These are phyloP conservation scores for Mucuna pruriens DNA, from an alignment of 306 rosid species.

Conservation along the genomic window DNA sequence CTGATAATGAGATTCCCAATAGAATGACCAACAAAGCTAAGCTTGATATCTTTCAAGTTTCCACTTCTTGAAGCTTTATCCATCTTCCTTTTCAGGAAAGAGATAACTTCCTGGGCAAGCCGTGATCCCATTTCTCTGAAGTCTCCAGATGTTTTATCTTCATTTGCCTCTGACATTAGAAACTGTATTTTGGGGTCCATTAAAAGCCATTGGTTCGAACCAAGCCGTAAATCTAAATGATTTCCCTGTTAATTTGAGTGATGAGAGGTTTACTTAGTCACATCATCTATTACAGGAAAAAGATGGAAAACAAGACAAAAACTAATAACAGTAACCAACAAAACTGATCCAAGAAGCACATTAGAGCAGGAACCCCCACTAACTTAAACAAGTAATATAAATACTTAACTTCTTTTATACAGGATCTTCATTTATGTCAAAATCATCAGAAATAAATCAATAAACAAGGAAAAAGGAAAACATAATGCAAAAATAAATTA, in stretches of 20 bases:
- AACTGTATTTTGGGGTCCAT: constrained; percentile 88
- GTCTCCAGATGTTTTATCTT: constrained; percentile 89
- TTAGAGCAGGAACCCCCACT: constrained; percentile 8
- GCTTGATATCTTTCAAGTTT: constrained; percentile 63
- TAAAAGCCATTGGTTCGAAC: constrained; percentile 96
- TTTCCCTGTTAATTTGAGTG: constrained; percentile 71
- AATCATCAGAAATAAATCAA: not conserved
- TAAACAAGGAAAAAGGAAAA: not conserved
- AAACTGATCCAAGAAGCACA: constrained; percentile 23
- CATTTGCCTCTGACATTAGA: constrained; percentile 93
- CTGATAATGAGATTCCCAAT: constrained; percentile 92
- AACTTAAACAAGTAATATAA: not conserved
- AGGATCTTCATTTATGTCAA: not conserved
- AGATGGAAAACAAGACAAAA: constrained; percentile 2
- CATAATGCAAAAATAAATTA: not conserved
- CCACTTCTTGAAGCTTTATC: constrained; percentile 78
- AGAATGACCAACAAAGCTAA: constrained; percentile 98
- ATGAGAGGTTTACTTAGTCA: constrained; percentile 19
- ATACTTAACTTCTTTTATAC: constrained; percentile 9
- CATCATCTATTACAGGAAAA: not conserved
- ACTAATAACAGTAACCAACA: not conserved
- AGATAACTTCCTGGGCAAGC: constrained; percentile 86
- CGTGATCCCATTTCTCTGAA: constrained; percentile 96
- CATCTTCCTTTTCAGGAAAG: constrained; percentile 84
- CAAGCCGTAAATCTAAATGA: constrained; percentile 94